These are phyloP conservation scores for Leishmania turanica DNA, from an alignment of 208 protist genomes.

Conservation along the genomic window DNA sequence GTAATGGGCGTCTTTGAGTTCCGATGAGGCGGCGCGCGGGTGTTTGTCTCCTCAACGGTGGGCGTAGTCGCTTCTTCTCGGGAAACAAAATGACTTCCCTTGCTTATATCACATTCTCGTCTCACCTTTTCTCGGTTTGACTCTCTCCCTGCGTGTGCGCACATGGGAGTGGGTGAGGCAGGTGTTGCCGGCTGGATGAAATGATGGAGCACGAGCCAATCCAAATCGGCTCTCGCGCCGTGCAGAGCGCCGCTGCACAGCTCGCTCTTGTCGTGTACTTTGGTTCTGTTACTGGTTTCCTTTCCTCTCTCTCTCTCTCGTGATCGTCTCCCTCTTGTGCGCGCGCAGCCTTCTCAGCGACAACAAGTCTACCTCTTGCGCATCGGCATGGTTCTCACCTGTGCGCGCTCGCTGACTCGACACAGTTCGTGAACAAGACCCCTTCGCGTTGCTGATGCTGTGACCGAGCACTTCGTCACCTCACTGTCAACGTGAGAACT, in stretches of 20 bases:
- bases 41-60: neutral
- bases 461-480: neutral
- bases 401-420: neutral
- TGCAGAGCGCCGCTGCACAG: neutral
- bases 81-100: neutral
- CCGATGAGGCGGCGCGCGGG: slow-evolving; percentile 8
- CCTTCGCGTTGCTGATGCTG: neutral
- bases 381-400: neutral
- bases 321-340: neutral
- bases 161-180: neutral
- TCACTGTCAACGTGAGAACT: neutral
- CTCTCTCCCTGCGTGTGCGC: neutral
- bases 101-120: neutral
- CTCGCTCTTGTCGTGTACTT: neutral
- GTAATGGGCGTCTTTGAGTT: slow-evolving; percentile 34
- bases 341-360: neutral
- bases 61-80: neutral
- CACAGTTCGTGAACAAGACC: neutral
- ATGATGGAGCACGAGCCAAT: neutral
- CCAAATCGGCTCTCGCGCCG: neutral
- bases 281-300: neutral
- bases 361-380: neutral
- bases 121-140: neutral
- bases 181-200: neutral
- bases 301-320: neutral